Base-by-base conservation (phyloP, 2,329 filamentous ascomycete genomes). In the Ambrosiella xylebori region DNA sequence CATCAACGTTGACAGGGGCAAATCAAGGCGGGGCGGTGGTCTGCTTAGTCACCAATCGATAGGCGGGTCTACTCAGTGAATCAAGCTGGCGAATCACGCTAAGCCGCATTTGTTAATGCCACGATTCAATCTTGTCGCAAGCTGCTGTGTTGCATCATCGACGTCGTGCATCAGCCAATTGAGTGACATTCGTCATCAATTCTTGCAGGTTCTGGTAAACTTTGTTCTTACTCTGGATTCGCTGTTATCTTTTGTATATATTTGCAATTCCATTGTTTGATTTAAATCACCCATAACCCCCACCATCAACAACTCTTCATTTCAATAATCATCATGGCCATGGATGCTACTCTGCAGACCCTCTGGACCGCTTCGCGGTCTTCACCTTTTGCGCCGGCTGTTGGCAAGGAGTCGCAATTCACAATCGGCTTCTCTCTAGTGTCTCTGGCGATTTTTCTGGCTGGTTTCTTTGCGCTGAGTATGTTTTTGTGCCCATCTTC, bases 361-460 rank as follows among this genome's bases (percentile, higher is more conserved):
- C 79, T 95, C 75, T 97, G 91, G 91, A 85, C 94, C 78, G 86
- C 88, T 78, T 87, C 90, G 74, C 81, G 86, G 72, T 81, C 82
- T 78, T 86, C 82, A 75, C 88, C 89, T 62, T 97, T 93, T 74
- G 73, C 83, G 65, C 89, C 91, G 62, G 69, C 81, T 59, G 74
- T 97, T 66, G 79, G 79, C 69, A 97, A 97, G 75, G 79, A 82
- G 67, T 82, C 75, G 68, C 93, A 97, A 65, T 93, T 96, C 74
- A 73, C 80, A 64, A 75, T 95, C 63, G 90, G 82, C 67, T 91
- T 90, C 71, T 69, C 76, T 58, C 78, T 96, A 61, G 76, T 96
- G 61, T 68, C 88, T 37, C 67, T 84, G 61, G 87, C 87, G 70
- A 67, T 95, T 63, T 68, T 84, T 58, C 73, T 94, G 61, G 85